Evolutionary conservation across 2,329 filamentous ascomycete species (phyloP), one percentile per base, ranked within the genome.

Genomic region (Tolypocladium tundrense): DNA sequence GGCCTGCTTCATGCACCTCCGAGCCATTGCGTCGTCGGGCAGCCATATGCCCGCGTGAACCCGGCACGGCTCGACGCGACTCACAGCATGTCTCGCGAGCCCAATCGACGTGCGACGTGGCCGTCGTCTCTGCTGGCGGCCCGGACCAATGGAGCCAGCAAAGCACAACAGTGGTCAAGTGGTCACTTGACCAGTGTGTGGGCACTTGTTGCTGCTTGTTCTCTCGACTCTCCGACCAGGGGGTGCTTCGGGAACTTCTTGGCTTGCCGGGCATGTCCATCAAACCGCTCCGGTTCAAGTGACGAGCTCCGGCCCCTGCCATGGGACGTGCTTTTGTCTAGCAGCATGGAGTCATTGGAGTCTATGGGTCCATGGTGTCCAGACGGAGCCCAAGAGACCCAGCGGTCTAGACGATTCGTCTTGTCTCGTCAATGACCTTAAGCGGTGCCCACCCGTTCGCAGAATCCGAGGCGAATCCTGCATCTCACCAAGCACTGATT

Each of bases 31-130:
- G 55, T 57, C 56, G 65, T 69, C 67, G 66, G 68, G 67, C 67
- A 63, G 64, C 63, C 58, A 69, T 62, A 63, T 64, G 58, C 60
- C 65, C 65, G 31, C 19, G 48, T 35, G n/a, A 35, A 35, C 3
- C 13, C 62, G 40, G 54, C 59, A 54, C 55, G 60, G 62, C 57
- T 8, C 51, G 33, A 39, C 48, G 16, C 64, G 61, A 59, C 62
- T 63, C 61, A 60, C 61, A 51, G 50, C 42, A 16, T 39, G 41
- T 37, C 48, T 53, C 35, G 42, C 56, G 50, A 60, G 67, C 67
- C 68, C 67, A 69, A 69, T 64, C 62, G 62, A 63, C 63, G 59
- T 62, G 65, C 66, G 63, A 68, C 65, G 66, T 68, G 66, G 67
- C 67, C 64, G 58, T 58, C 64, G 57, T 58, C 58, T 58, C 62